Base-by-base conservation (phyloP, 768 basidiomycete genomes). In the Punctularia strigosozonata region DNA sequence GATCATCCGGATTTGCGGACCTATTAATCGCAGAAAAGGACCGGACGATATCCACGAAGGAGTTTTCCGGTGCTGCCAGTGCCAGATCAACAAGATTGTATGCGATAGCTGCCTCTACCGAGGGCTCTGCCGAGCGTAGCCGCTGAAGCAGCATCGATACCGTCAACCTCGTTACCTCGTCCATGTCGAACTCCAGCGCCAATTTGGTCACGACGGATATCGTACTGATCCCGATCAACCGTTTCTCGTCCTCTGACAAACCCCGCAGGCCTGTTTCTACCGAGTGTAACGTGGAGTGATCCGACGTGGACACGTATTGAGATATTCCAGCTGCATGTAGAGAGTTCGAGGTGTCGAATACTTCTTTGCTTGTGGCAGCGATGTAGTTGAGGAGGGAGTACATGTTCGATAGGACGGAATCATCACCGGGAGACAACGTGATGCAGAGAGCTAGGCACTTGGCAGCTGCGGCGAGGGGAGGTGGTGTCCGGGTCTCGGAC, bases 371-470 rank as follows among this genome's bases (percentile, higher is more conserved):
- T 2, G 87, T 79, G 3, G 84, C 77, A 2, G 86, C 77, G 43
- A 97, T 81, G 55, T 86, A 84, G 54, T 98, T 97, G 43, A 98
- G 69, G 10, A 98, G 72, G 4, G 94, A 95, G 57, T 98, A 97
- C 78, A 97, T 83, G 48, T 91, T 88, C 3, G 92, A 97, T 74
- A 91, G 80, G 53, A 86, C 71, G 25, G 90, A 71, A 52, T 91
- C 90, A 46, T 90, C 85, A 31, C 85, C 86, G 13, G 85, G 81
- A 13, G 85, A 78, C 26, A 88, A 65, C 87, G 90, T 77, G 43
- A 98, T 82, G 57, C 91, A 95, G 32, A 89, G 64, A 2, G 88
- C 86, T 22, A 97, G 70, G 48, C 89, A 90, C 55, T 85, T 88
- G 3, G 91, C 88, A 8, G 91, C 89, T 1, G 90, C 85, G 17